Conservation (phyloP, 2,329 filamentous ascomycete species). For the Chaetomium strumarium region DNA sequence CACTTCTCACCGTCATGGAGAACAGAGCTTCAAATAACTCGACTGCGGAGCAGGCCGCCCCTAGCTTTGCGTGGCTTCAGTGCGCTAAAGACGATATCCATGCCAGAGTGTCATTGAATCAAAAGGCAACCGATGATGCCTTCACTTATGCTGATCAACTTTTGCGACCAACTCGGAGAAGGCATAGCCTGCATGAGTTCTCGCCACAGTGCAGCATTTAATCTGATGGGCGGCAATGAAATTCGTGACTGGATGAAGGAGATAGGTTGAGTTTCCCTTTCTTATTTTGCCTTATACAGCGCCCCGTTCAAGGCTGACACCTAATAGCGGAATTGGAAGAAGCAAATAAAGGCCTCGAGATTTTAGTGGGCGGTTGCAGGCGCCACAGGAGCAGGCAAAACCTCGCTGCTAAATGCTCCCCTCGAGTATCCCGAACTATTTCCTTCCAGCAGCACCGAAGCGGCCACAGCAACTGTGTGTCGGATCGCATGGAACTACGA, state of each 20-base stretch:
- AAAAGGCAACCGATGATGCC: constrained; percentile 9
- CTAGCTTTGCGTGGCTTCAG: not conserved
- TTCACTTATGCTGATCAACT: not conserved
- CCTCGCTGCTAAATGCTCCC: constrained; percentile 10
- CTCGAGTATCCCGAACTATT: constrained; percentile 13
- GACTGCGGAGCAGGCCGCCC: not conserved
- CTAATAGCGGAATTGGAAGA: not conserved
- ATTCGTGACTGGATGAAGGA: not conserved
- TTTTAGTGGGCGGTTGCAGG: constrained; percentile 16
- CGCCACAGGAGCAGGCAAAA: constrained; percentile 18
- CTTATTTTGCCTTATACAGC: not conserved
- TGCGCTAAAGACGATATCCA: not conserved
- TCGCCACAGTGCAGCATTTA: not conserved
- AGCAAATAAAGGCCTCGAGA: not conserved
- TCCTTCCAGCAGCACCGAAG: constrained; percentile 11
- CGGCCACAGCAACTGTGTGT: constrained; percentile 15
- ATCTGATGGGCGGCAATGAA: constrained; percentile 2
- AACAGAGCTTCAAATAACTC: not conserved
- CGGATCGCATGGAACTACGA: constrained; percentile 12
- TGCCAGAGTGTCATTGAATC: constrained; percentile 3
- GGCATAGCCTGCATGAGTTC: not conserved
- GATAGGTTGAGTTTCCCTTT: not conserved
- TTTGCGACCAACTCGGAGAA: not conserved
- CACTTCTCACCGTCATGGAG: too few species aligned
- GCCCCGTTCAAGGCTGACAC: not conserved